Evolutionary conservation across 73 alveolate genomes (phyloP), one percentile per base, ranked within the genome.

Genomic region (Stentor coeruleus): DNA sequence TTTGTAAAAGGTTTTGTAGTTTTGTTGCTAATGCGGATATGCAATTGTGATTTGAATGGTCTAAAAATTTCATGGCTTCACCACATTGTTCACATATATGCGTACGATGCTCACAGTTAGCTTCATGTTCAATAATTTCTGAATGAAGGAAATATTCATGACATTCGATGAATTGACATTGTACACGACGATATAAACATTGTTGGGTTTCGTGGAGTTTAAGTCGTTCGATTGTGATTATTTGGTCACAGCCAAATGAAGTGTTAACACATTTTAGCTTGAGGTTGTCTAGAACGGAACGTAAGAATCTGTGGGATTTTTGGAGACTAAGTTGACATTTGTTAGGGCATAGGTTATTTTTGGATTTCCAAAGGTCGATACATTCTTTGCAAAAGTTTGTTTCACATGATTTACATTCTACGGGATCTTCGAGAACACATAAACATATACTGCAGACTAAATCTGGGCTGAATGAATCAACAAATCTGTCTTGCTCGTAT

Each of bases 381-480:
- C 83, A 75, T 20, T 15, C 58, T 40, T 31, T 36, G 38, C 83
- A 75, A 66, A 75, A 75, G 33, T 40, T 39, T 39, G 59, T 37
- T 2, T 75, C 38, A 33, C 83, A 75, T 1, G 38, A 20, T 39
- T 31, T 26, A 39, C 83, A 75, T 75, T 75, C 83, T n/a, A 75
- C 38, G 39, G 83, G 83, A 38, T 75, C 72, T 15, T 75, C 83
- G 14, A 75, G 83, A 38, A 75, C 83, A n/a, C 6, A 15, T 20
- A n/a, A 33, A 40, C 83, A 75, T 75, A 75, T 75, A 14, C 38
- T 15, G 58, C 83, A 75, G 58, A 82, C 35, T 3, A 3, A 40
- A 37, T 60, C 85, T 33, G 40, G 0, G 36, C 66, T 82, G 36
- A 82, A 4, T 20, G 82, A 2, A 20, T 79, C 85, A 26, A 33